Evolutionary conservation across 1,284 basidiomycete species (phyloP).

Genomic region (Porodaedalea pini): DNA sequence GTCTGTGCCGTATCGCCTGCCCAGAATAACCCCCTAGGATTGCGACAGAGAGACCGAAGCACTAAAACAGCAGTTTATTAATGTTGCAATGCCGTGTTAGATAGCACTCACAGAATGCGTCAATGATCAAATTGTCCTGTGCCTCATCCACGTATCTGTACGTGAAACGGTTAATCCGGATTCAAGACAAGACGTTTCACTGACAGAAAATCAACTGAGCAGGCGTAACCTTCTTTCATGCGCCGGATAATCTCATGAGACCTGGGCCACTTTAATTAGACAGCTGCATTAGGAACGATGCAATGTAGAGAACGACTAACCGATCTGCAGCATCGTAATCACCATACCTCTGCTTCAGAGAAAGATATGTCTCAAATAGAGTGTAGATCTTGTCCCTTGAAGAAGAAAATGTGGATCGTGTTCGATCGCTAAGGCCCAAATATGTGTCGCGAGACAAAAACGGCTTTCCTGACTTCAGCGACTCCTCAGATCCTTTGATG

Average conservation of each 20-base stretch:
- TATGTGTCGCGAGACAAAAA: slow-evolving; percentile 47
- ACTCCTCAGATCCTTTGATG: slow-evolving; percentile 61
- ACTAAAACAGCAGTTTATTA: slow-evolving; percentile 38
- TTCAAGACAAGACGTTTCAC: slow-evolving; percentile 23
- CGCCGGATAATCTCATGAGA: slow-evolving; percentile 50
- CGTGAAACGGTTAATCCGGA: not conserved
- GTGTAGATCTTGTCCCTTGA: slow-evolving; percentile 48
- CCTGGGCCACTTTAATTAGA: slow-evolving; percentile 26
- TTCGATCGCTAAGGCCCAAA: slow-evolving; percentile 43
- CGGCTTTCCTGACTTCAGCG: slow-evolving; percentile 34
- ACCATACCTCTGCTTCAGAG: slow-evolving; percentile 40
- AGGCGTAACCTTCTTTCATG: slow-evolving; percentile 28
- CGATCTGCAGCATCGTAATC: slow-evolving; percentile 64
- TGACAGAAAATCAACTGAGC: slow-evolving; percentile 56
- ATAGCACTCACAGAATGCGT: slow-evolving; percentile 48
- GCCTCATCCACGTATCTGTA: slow-evolving; percentile 68
- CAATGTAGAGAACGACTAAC: slow-evolving; percentile 33
- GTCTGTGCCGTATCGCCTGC: slow-evolving; percentile 79
- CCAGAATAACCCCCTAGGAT: slow-evolving; percentile 69
- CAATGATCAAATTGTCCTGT: slow-evolving; percentile 69
- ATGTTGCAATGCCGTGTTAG: not conserved
- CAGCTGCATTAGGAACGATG: not conserved
- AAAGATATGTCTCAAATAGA: slow-evolving; percentile 54
- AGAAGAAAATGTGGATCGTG: slow-evolving; percentile 51
- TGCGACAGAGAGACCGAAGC: slow-evolving; percentile 54